Evolutionary conservation across 225 moss, liverwort and hornwort species (phyloP), one percentile per base, ranked within the genome.

Genomic region (Physcomitrellopsis africana): DNA sequence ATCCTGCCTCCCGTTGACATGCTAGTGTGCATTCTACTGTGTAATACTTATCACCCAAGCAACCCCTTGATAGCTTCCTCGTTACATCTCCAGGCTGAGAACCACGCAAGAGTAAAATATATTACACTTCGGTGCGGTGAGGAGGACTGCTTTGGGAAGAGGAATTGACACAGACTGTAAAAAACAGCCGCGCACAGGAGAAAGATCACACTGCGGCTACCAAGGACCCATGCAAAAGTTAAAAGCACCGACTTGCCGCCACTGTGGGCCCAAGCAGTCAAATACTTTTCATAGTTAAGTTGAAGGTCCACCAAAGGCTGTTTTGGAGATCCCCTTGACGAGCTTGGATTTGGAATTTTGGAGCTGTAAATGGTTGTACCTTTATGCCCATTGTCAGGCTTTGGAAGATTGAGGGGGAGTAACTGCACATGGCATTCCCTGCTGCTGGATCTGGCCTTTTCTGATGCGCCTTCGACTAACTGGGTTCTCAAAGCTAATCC

Each of bases 161-260:
- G 51, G 51, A 3, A 51, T 37, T 37, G 57, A 24, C 18, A 15
- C 2, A 6, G 17, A 9, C 19, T 56, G 19, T 20, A 56, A 8
- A 56, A 7, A 18, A 3, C 10, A 9, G 9, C 55, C 8, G 55
- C 3, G 18, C 19, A 15, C 55, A 14, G 26, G 29, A 24, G 20
- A 51, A 67, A 51, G 27, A 37, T 37, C 32, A 37, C 32, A 37
- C 32, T 37, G 32, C 32, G 32, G 32, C 32, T 1, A 37, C 32
- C 32, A 37, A 37, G 7, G 4, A 37, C 32, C 32, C 32, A 37
- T 37, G 16, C 27, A 17, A 6, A 26, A 27, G 29, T 67, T 5
- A 23, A 17, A 67, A 26, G 67, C 51, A 67, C 67, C 67, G 51
- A 67, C 67, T 17, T 67, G 67, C 51, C 67, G 67, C 67, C 67